Base-by-base conservation (phyloP, 108 stramenopile species). In the Skeletonema grethae region DNA sequence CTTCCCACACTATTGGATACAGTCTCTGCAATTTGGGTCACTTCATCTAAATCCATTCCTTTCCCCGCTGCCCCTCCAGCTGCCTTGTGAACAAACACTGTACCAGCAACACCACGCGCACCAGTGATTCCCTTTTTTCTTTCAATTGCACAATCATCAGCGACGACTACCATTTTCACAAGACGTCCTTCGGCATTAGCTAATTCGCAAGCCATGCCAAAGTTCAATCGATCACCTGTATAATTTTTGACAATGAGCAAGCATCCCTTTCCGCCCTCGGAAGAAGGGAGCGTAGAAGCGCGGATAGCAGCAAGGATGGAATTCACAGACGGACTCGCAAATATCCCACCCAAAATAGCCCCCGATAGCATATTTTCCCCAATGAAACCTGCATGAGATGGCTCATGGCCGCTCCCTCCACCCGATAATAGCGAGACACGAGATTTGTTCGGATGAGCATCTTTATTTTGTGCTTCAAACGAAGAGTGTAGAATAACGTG, bases 371-470 rank as follows among this genome's bases (percentile, higher is more conserved):
- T 96, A 22, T 97, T 97, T 1, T 70, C 28, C 0, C 97, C 97
- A 50, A 98, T 85, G 84, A 87, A 99, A 7, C 98, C 98, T 13
- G 97, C 98, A 73, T 98, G 97, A 38, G 87, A 80, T 12, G 99
- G 99, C 79, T 99, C 99, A 77, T 99, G 99, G 11, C 99, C 99
- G 62, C 86, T 87, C 13, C 98, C 99, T 18, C 99, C 99, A 7
- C 99, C 98, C 8, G 94, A 94, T 0, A 96, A 55, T 4, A 96
- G 69, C 35, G 86, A 85, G 15, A 94, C 89, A 32, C 62, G 66
- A 5, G 28, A 8, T 22, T 24, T 45, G 67, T 79, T 78, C 59
- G 82, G 82, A 36, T 82, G 77, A 11, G 8, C 53, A 16, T 10
- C 35, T 5, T 46, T n/a, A 5, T 24, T 29, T 15, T 55, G 18